Evolutionary conservation across 2,329 filamentous ascomycete genomes (phyloP).

Genomic region (Fusarium zealandicum): DNA sequence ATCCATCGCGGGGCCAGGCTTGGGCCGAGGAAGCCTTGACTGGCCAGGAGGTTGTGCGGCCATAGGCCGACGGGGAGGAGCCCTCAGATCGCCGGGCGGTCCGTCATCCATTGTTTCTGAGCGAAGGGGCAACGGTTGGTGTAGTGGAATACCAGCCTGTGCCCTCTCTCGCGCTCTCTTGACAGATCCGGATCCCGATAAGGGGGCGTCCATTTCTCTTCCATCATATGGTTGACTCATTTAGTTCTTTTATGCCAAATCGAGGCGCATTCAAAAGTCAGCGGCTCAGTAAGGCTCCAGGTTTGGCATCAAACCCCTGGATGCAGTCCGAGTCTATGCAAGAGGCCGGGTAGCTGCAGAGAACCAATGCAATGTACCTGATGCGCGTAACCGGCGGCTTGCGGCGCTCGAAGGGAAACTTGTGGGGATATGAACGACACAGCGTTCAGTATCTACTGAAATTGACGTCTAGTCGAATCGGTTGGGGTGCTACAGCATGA

Average conservation of each 20-base stretch:
- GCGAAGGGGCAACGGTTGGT: conserved; percentile 31
- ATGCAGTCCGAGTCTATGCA: conserved; percentile 38
- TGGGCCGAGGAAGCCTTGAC: conserved; percentile 28
- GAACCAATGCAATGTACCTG: conserved; percentile 17
- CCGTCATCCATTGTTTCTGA: conserved; percentile 42
- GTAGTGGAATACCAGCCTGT: conserved; percentile 49
- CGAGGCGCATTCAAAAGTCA: conserved; percentile 31
- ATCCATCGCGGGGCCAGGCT: conserved; percentile 28
- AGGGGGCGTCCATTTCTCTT: conserved; percentile 57
- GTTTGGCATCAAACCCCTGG: conserved; percentile 21
- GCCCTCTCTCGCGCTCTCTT: conserved; percentile 62
- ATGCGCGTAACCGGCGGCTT: conserved; percentile 28
- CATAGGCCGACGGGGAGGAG: conserved; percentile 42
- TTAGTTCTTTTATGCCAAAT: conserved; percentile 45
- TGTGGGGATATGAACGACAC: conserved; percentile 21
- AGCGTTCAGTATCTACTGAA: conserved; percentile 33
- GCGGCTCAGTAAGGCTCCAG: conserved; percentile 20
- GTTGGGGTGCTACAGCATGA: conserved; percentile 38
- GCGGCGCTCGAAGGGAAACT: conserved; percentile 15
- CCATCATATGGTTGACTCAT: conserved; percentile 66
- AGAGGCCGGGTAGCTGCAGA: conserved; percentile 26
- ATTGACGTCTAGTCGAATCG: conserved; percentile 35
- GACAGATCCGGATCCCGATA: conserved; percentile 56
- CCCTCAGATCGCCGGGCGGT: conserved; percentile 34
- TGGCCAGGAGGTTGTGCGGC: conserved; percentile 26